Evolutionary conservation across 768 basidiomycete species (phyloP), one percentile per base, ranked within the genome.

Genomic region (Gyrodon lividus): DNA sequence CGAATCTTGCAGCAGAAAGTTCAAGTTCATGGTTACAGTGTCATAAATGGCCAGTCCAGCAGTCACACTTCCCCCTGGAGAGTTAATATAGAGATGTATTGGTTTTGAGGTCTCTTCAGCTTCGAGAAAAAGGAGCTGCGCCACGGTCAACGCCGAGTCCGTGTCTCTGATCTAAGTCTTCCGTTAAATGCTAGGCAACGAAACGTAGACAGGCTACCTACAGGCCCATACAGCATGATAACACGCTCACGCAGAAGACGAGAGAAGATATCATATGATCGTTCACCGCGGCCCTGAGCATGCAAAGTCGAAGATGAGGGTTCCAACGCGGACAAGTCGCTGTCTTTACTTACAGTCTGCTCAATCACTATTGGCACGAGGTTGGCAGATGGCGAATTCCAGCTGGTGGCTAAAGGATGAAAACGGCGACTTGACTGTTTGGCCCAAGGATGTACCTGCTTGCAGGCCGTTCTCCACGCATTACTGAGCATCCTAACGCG

Each of bases 31-130:
- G 57, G 84, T 61, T 73, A 96, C 93, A 63, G 96, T 98, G 65
- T 98, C 96, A 73, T 98, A 98, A 43, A 98, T 96, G 16, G 95
- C 96, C 52, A 98, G 74, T 8, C 96, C 96, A 43, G 94, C 92
- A 0, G 95, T 96, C 34, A 98, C 96, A 62, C 89, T 90, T 26
- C 96, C 96, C 2, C 96, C 96, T 0, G 96, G 96, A 6, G 91
- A 94, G 71, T 98, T 98, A 59, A 98, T 96, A 70, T 98, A 98
- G 10, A 98, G 72, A 62, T 96, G 94, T 49, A 98, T 97, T 3
- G 96, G 96, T 66, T 92, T 92, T 8, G 86, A 83, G 0, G 93
- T 84, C 58, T 98, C 94, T 69, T 96, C 95, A 1, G 96, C 95
- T 75, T 98, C 96, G 52, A 98, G 78, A 70, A 96, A 98, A 37